Evolutionary conservation across 2,329 filamentous ascomycete genomes (phyloP).

Genomic region (Byssochlamys sp.): DNA sequence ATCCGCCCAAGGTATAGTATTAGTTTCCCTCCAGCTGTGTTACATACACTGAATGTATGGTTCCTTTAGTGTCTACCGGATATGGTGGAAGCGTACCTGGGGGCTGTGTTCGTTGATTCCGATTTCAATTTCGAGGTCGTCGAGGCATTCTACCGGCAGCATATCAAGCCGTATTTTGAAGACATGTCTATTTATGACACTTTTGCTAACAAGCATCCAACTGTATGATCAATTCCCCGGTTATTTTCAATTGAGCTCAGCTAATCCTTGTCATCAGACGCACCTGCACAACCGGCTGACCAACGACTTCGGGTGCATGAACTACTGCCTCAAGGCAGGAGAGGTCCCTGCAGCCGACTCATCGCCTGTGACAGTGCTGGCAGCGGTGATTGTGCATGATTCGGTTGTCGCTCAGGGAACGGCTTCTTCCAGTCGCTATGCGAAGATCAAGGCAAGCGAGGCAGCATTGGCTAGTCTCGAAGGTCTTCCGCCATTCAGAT

Average conservation of each 20-base stretch:
- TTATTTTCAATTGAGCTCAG: background rate
- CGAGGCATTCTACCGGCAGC: conserved; percentile 63
- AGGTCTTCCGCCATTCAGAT: conserved; percentile 47
- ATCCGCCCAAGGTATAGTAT: conserved; percentile 33
- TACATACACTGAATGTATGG: conserved; percentile 33
- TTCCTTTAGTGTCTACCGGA: conserved; percentile 62
- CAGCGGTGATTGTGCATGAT: conserved; percentile 68
- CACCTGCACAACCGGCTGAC: conserved; percentile 57
- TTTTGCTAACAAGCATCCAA: conserved; percentile 77
- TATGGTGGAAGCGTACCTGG: conserved; percentile 78
- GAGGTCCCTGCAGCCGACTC: conserved; percentile 39
- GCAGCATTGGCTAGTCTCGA: conserved; percentile 35
- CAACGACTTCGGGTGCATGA: conserved; percentile 55
- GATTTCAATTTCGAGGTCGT: conserved; percentile 66
- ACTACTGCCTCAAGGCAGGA: conserved; percentile 42
- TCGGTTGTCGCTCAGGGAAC: conserved; percentile 53
- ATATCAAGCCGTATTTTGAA: conserved; percentile 68
- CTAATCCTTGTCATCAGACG: conserved; percentile 37
- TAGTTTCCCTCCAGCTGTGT: background rate
- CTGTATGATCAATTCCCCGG: conserved; percentile 31
- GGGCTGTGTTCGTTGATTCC: conserved; percentile 84
- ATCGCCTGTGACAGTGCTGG: conserved; percentile 47
- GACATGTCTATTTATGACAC: conserved; percentile 82
- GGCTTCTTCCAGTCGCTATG: conserved; percentile 59
- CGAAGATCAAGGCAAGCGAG: conserved; percentile 50